These are phyloP conservation scores for Colletotrichum sp. DNA, from an alignment of 2,329 filamentous ascomycete genomes.

Conservation along the genomic window DNA sequence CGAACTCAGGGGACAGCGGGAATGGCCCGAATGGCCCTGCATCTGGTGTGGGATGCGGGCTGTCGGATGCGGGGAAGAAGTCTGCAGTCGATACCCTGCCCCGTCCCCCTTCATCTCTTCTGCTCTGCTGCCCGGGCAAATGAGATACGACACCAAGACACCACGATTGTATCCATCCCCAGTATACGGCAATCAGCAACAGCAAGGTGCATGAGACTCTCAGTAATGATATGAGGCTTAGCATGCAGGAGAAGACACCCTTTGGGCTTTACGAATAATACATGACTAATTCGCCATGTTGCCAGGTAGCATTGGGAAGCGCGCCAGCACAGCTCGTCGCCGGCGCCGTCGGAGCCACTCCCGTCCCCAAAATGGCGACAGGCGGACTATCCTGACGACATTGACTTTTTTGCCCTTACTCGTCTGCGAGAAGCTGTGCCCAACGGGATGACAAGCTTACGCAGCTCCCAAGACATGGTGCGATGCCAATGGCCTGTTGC, in stretches of 20 bases:
- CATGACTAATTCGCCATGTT: background rate
- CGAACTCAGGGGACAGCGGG: background rate
- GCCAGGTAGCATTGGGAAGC: background rate
- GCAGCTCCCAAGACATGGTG: conserved; percentile 18
- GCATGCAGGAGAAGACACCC: background rate
- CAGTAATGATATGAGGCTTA: background rate
- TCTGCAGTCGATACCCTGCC: background rate
- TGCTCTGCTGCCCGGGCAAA: background rate
- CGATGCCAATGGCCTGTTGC: background rate
- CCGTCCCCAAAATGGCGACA: conserved; percentile 13
- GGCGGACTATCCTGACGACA: conserved; percentile 21
- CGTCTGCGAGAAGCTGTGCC: background rate
- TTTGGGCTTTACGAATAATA: background rate
- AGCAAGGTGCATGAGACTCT: background rate
- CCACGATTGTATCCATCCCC: background rate
- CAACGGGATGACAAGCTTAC: conserved; percentile 4
- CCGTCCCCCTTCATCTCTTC: background rate
- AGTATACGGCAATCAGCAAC: background rate
- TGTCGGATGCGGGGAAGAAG: background rate
- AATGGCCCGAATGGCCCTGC: conserved; percentile 11
- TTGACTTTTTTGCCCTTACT: conserved; percentile 10
- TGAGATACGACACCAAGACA: background rate
- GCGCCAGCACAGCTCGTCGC: background rate
- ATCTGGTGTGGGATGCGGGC: background rate
- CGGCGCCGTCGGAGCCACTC: conserved; percentile 11